These are phyloP conservation scores for Irpex rosettiformis DNA, from an alignment of 1,284 basidiomycete species.

Conservation along the genomic window DNA sequence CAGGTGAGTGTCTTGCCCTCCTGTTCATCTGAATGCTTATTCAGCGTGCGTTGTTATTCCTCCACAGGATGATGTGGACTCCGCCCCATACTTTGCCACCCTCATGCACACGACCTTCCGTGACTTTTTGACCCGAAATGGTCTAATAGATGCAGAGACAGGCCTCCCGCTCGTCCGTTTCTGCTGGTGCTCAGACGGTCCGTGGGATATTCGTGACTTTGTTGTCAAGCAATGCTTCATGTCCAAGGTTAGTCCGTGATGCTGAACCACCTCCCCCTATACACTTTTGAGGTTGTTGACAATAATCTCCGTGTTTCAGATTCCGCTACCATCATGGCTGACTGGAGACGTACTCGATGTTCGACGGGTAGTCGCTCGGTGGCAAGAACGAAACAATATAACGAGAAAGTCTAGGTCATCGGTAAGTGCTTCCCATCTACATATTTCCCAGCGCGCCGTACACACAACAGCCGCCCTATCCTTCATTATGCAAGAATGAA, in stretches of 20 bases:
- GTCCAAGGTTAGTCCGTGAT: slow-evolving; percentile 51
- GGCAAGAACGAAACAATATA: slow-evolving; percentile 27
- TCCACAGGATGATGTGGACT: slow-evolving; percentile 66
- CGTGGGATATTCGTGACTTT: slow-evolving; percentile 83
- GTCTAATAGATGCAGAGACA: slow-evolving; percentile 56
- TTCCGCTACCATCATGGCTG: slow-evolving; percentile 67
- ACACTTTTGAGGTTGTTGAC: not conserved
- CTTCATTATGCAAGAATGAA: slow-evolving; percentile 11
- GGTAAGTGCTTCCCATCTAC: slow-evolving; percentile 4
- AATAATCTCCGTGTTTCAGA: too few species aligned
- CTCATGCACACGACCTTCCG: slow-evolving; percentile 60
- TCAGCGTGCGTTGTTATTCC: not conserved
- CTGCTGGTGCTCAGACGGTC: slow-evolving; percentile 79
- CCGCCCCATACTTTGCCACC: slow-evolving; percentile 72
- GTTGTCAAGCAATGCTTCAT: slow-evolving; percentile 86
- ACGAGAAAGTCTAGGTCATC: slow-evolving; percentile 21
- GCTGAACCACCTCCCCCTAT: not conserved
- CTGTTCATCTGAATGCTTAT: not conserved
- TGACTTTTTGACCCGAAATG: slow-evolving; percentile 65
- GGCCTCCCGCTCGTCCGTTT: slow-evolving; percentile 57
- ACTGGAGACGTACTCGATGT: slow-evolving; percentile 70
- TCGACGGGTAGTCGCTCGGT: slow-evolving; percentile 52
- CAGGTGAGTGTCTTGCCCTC: slow-evolving; percentile 53
- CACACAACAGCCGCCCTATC: not conserved
- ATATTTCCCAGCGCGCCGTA: not conserved